Evolutionary conservation across 305 asterid species (phyloP).

Genomic region (Salvia sclarea): DNA sequence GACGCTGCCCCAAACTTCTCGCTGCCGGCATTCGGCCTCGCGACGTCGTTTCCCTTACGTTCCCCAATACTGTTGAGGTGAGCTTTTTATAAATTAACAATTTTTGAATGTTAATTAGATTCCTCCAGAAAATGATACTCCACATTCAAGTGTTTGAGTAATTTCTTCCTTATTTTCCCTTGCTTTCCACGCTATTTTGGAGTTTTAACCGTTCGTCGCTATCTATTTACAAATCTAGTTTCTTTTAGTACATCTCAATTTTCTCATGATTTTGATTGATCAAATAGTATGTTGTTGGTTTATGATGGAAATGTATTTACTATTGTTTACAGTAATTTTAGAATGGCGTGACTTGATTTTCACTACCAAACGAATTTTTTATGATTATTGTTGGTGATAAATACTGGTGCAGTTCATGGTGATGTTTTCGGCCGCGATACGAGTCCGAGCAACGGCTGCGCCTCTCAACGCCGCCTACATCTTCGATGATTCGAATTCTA

Average conservation of each 20-base stretch:
- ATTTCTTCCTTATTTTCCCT: background rate
- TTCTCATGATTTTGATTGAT: background rate
- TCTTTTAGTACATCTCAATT: background rate
- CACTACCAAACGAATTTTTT: no score
- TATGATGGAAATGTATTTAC: background rate
- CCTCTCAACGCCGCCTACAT: conserved; percentile 89
- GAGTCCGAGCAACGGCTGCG: conserved; percentile 88
- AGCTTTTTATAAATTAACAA: background rate
- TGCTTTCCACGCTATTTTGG: conserved; percentile 6
- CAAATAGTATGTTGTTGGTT: background rate
- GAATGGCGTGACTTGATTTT: background rate
- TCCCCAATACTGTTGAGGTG: conserved; percentile 85
- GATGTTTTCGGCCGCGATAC: conserved; percentile 74
- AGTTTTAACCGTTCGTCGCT: background rate
- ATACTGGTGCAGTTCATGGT: conserved; percentile 57
- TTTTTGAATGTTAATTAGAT: background rate
- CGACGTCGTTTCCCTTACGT: conserved; percentile 83
- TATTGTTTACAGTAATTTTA: background rate
- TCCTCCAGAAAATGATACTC: background rate
- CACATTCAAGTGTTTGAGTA: background rate
- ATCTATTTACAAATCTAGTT: background rate
- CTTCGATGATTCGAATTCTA: conserved; percentile 78
- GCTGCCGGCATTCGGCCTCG: conserved; percentile 72
- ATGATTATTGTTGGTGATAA: no score
- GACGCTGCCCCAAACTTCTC: conserved; percentile 62